Evolutionary conservation across 495 filamentous ascomycete genomes (phyloP).

Genomic region (Xylaria longipes): DNA sequence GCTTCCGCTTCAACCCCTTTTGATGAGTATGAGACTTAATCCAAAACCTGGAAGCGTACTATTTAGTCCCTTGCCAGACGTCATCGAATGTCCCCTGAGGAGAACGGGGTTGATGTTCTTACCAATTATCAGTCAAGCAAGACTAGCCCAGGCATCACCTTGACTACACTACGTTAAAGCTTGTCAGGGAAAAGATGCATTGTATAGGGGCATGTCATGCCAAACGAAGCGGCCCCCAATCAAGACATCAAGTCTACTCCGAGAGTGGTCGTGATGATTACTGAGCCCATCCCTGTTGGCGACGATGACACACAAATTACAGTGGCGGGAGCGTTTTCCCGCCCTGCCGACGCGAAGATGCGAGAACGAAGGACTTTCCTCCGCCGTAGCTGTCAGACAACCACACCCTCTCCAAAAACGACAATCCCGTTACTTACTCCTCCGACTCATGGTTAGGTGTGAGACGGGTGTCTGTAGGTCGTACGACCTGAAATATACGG

Average conservation of each 20-base stretch:
- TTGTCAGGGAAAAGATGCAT: background rate
- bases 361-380: background rate
- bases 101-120: background rate
- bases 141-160: background rate
- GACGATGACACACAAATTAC: background rate
- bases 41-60: background rate
- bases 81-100: background rate
- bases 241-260: background rate
- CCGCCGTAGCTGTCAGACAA: background rate
- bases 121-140: background rate
- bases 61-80: background rate
- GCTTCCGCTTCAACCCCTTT: background rate
- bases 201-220: background rate
- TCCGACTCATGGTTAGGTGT: background rate
- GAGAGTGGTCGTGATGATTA: background rate
- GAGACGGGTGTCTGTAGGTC: background rate
- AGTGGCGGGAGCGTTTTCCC: background rate
- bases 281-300: conserved; percentile 3
- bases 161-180: background rate
- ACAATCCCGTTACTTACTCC: background rate
- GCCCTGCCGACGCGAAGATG: background rate
- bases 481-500: background rate
- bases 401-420: background rate
- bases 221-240: background rate
- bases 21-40: background rate